Evolutionary conservation across 2,329 filamentous ascomycete genomes (phyloP).

Genomic region (Alternaria sp.): DNA sequence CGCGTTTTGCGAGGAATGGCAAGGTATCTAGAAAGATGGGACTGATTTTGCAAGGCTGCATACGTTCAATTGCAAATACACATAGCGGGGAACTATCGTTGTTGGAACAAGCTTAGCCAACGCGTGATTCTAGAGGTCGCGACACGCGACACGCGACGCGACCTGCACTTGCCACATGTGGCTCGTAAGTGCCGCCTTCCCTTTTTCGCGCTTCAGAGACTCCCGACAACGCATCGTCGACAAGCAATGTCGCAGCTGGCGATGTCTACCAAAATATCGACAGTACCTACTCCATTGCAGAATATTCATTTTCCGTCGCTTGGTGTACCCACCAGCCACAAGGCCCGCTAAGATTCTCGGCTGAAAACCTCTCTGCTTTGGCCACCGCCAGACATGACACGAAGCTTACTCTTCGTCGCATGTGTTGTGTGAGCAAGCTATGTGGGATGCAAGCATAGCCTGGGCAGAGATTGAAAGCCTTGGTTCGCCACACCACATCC

Average conservation of each 20-base stretch:
- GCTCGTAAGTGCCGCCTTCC: slow-evolving; percentile 18
- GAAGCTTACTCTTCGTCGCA: slow-evolving; percentile 3
- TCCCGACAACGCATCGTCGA: neutral
- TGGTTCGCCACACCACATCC: slow-evolving; percentile 4
- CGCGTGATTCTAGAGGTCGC: slow-evolving; percentile 17
- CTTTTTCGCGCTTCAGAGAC: slow-evolving; percentile 1
- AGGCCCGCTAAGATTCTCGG: neutral
- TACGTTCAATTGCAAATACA: slow-evolving; percentile 21
- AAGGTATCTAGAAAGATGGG: neutral
- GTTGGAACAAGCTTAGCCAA: slow-evolving; percentile 18
- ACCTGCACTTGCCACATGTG: slow-evolving; percentile 23
- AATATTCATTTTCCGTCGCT: neutral
- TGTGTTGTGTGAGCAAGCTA: slow-evolving; percentile 11
- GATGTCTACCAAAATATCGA: neutral
- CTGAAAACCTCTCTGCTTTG: neutral
- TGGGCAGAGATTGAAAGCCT: neutral
- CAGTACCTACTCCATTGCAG: neutral
- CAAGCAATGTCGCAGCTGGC: slow-evolving; percentile 6
- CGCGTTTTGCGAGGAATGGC: slow-evolving; percentile 4
- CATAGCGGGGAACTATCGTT: slow-evolving; percentile 22
- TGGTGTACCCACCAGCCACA: slow-evolving; percentile 1
- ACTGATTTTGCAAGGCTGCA: neutral
- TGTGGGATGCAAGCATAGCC: slow-evolving; percentile 5
- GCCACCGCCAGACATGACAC: slow-evolving; percentile 13
- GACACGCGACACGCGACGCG: slow-evolving; percentile 23